phyloP scores from a whole-genome alignment of 306 rosid species.

The Trifolium subterraneum region DNA sequence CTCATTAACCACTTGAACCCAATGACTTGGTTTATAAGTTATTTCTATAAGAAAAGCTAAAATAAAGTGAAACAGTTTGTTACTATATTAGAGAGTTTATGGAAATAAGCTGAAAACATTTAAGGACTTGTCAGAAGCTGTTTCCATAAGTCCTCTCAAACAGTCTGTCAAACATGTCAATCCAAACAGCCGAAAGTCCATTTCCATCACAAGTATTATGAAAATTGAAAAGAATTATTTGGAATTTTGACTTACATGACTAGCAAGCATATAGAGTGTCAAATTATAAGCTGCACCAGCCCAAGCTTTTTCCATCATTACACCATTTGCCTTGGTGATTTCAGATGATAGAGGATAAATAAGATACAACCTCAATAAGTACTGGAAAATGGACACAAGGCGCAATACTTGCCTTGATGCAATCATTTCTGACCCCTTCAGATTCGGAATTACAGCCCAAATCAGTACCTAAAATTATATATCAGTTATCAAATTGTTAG shows the following conservation, averaged over 20 bases:
- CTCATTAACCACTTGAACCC: no score
- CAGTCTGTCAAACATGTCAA: neutral
- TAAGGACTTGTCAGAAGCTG: neutral
- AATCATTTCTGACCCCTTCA: slow-evolving; percentile 55
- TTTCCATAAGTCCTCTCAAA: neutral
- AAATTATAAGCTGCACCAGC: slow-evolving; percentile 70
- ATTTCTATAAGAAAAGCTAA: no score
- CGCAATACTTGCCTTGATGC: slow-evolving; percentile 53
- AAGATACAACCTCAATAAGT: slow-evolving; percentile 61
- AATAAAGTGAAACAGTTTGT: no score
- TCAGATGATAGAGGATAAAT: slow-evolving; percentile 61
- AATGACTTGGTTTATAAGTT: no score
- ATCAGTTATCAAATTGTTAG: slow-evolving; percentile 34
- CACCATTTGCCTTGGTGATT: slow-evolving; percentile 60
- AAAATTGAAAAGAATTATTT: neutral
- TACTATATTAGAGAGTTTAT: neutral
- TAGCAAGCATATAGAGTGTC: slow-evolving; percentile 66
- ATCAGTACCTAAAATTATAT: slow-evolving; percentile 52
- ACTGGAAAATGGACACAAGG: slow-evolving; percentile 59
- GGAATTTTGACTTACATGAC: slow-evolving; percentile 56
- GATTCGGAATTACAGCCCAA: slow-evolving; percentile 61
- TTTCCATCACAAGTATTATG: neutral
- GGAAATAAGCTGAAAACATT: neutral
- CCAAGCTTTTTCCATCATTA: slow-evolving; percentile 72
- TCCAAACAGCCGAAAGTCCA: neutral